Base-by-base conservation (phyloP, 1,284 basidiomycete species). In the Ustilago vetiveriae region DNA sequence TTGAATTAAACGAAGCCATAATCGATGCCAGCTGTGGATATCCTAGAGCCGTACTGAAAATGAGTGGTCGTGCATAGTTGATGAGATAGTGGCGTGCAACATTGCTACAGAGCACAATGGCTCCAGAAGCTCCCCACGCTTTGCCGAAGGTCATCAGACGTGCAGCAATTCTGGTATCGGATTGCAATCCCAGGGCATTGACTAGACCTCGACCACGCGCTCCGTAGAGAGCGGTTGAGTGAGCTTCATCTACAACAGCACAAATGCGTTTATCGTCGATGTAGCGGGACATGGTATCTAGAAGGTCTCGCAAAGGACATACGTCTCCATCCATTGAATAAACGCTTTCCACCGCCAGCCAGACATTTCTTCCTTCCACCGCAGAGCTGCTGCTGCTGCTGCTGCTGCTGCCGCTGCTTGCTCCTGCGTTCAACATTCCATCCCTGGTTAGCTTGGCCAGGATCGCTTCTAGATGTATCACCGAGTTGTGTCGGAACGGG, bases 241-340 rank as follows among this genome's bases (percentile, higher is more conserved):
- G 80, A 3, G 82, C 82, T 81, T 97, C 94, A 72, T 94, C 92
- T 0, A 94, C 89, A 11, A 93, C 81, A 11, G 74, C 63, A 41
- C 66, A 72, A 26, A 69, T 60, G 17, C 63, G 54, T 1, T 46
- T 14, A 4, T 75, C 57, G 0, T 89, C 88, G 32, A 92, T 85
- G 22, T 86, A 70, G 22, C 85, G 82, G 33, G 90, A 88, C 35
- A 90, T 76, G 4, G 85, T 74, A 14, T 86, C 85, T 14, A 88
- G 85, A 51, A 96, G 88, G 30, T 87, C 85, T 6, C 67, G 63
- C 14, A 97, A 84, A 1, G 92, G 92, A 1, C 91, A 87, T 57
- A 94, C 86, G 42, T 93, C 94, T 16, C 94, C 94, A 75, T 97
- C 94, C 94, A 97, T 98, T 62, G 90, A 92, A 79, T 98, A 97